phyloP scores from a whole-genome alignment of 2,329 filamentous ascomycete species.

The Fusarium fujikuroi region DNA sequence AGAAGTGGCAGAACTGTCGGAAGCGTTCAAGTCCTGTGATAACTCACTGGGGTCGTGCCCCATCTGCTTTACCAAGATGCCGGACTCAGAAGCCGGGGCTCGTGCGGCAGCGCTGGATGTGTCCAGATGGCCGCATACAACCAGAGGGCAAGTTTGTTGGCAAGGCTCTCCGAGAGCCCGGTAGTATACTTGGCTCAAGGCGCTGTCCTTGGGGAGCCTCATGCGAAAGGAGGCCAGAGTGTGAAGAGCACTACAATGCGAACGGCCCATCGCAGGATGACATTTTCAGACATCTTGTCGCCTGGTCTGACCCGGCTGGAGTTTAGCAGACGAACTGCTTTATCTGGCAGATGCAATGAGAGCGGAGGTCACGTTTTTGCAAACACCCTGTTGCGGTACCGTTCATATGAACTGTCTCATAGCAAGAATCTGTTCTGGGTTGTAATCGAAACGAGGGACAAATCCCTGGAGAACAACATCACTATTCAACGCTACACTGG shows the following conservation, averaged over 20 bases:
- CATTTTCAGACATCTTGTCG: fast-evolving
- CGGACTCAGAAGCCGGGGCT: not conserved
- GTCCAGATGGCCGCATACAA: not conserved
- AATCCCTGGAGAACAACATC: not conserved
- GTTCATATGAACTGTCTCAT: not conserved
- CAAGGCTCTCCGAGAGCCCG: not conserved
- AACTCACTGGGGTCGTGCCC: constrained; percentile 6
- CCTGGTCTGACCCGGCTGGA: not conserved
- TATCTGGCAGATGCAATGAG: not conserved
- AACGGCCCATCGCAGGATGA: fast-evolving
- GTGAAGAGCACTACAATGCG: not conserved
- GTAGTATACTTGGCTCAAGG: not conserved
- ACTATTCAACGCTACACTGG: not conserved
- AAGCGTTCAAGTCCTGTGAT: not conserved
- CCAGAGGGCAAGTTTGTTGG: not conserved
- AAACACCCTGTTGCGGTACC: not conserved
- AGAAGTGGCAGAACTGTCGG: not conserved
- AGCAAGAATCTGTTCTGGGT: no score
- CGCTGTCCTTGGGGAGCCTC: not conserved
- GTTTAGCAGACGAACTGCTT: not conserved
- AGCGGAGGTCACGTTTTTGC: not conserved
- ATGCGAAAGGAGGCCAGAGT: not conserved
- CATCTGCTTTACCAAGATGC: constrained; percentile 1
- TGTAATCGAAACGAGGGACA: not conserved
- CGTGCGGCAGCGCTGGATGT: constrained; percentile 5